These are phyloP conservation scores for Blastobotrys niveus DNA, from an alignment of 1,139 yeast species.

Conservation along the genomic window DNA sequence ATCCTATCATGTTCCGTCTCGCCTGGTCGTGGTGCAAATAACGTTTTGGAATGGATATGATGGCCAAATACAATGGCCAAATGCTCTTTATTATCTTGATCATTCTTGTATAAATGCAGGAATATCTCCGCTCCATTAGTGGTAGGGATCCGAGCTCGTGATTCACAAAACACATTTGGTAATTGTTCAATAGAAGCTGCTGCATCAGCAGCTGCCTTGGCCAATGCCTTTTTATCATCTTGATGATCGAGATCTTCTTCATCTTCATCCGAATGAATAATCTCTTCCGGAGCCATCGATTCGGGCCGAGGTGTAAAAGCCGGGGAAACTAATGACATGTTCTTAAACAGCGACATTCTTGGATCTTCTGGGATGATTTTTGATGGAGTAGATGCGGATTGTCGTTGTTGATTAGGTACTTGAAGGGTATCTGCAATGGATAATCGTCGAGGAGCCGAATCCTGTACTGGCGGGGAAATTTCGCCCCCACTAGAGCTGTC, in stretches of 20 bases:
- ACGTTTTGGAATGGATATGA: conserved; percentile 69
- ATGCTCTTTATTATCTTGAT: conserved; percentile 87
- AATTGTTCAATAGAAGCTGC: conserved; percentile 31
- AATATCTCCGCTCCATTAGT: conserved; percentile 90
- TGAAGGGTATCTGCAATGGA: too few relatives aligned
- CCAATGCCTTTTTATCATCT: too few relatives aligned
- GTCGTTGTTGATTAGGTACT: too few relatives aligned
- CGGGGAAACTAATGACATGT: conserved; percentile 34
- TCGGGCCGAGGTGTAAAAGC: conserved; percentile 31
- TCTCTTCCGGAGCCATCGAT: conserved; percentile 9
- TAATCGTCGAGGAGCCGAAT: not conserved
- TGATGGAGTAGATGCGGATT: conserved; percentile 4
- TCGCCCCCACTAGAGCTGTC: not conserved
- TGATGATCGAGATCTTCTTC: not conserved
- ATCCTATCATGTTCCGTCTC: conserved; percentile 90
- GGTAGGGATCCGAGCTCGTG: conserved; percentile 92
- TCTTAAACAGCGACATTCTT: conserved; percentile 17
- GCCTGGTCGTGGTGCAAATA: conserved; percentile 54
- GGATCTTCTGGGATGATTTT: not conserved
- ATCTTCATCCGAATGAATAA: not conserved
- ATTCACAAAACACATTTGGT: conserved; percentile 81
- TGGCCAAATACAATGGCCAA: conserved; percentile 96
- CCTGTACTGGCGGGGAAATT: not conserved
- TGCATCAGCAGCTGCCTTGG: too few relatives aligned
- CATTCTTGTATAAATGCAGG: conserved; percentile 79